Base-by-base conservation (phyloP, 192 early-diverging fungal genomes). In the Coemansia sp. region DNA sequence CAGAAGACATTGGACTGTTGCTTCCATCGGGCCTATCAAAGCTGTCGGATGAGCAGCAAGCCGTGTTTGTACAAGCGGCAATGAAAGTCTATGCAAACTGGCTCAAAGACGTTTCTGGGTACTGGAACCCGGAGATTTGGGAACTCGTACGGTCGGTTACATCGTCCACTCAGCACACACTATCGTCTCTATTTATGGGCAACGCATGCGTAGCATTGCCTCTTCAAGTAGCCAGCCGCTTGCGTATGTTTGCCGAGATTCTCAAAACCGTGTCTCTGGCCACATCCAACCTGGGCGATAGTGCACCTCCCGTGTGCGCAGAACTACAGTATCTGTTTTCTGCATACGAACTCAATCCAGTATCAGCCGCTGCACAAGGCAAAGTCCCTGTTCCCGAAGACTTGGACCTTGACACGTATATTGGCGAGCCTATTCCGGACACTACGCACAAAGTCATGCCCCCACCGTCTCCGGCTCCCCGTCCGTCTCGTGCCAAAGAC, bases 371-470 rank as follows among this genome's bases (percentile, higher is more conserved):
- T 41, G 96, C 96, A 0, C 96, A 98, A 75, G 85, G 83, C 61
- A 90, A 92, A 67, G 94, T 98, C 1, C 91, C 93, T 16, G 73
- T 96, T 3, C 94, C 94, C 8, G 89, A 92, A 7, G 92, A 88
- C 9, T 68, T 98, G 43, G 91, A 95, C 69, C 73, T 97, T 23
- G 93, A 95, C 57, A 64, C 85, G 8, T 89, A 86, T 88, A 93
- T 94, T 54, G 83, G 86, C 61, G 87, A 88, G 3, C 87, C 90
- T 13, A 82, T 92, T 19, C 89, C 88, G 3, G 83, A 85, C 53
- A 83, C 83, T 2, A 85, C 86, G 19, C 65, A 64, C 19, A 82
- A 73, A 14, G 83, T 79, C 5, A 75, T 82, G 57, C 83, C 74
- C 18, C 75, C 74, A 7, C 59, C 78, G 11, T 59, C 73, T 49